These are phyloP conservation scores for Monilinia aucupariae DNA, from an alignment of 2,329 filamentous ascomycete species.

Conservation along the genomic window DNA sequence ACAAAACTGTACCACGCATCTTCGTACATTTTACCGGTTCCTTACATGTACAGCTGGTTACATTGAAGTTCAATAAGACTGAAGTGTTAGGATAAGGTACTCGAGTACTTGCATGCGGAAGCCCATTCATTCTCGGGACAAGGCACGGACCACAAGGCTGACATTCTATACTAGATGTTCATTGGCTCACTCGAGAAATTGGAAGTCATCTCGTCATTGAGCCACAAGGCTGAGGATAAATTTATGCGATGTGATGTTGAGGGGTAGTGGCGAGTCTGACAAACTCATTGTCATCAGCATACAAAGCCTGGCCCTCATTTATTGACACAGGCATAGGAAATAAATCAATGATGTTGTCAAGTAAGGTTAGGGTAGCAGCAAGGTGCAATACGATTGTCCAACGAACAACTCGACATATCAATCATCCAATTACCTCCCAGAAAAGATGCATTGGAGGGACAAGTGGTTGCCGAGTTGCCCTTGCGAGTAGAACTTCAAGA, in stretches of 20 bases:
- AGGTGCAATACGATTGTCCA: slow-evolving; percentile 20
- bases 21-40: slow-evolving; percentile 59
- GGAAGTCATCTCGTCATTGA: slow-evolving; percentile 15
- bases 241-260: background rate
- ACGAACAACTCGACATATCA: slow-evolving; percentile 19
- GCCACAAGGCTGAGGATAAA: slow-evolving; percentile 15
- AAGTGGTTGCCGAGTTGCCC: slow-evolving; percentile 20
- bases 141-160: slow-evolving; percentile 12
- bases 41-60: background rate
- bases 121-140: background rate
- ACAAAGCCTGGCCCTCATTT: background rate
- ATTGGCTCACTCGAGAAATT: background rate
- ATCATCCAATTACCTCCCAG: slow-evolving; percentile 15
- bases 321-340: background rate
- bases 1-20: slow-evolving; percentile 80
- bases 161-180: background rate
- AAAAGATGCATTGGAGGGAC: slow-evolving; percentile 25
- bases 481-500: slow-evolving; percentile 18
- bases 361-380: slow-evolving; percentile 20
- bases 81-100: slow-evolving; percentile 7
- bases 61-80: slow-evolving; percentile 1
- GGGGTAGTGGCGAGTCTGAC: slow-evolving; percentile 7
- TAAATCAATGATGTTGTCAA: slow-evolving; percentile 26
- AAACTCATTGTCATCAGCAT: background rate
- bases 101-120: too few relatives aligned